Evolutionary conservation across 2,329 filamentous ascomycete genomes (phyloP).

Genomic region (Diaporthe sp.): DNA sequence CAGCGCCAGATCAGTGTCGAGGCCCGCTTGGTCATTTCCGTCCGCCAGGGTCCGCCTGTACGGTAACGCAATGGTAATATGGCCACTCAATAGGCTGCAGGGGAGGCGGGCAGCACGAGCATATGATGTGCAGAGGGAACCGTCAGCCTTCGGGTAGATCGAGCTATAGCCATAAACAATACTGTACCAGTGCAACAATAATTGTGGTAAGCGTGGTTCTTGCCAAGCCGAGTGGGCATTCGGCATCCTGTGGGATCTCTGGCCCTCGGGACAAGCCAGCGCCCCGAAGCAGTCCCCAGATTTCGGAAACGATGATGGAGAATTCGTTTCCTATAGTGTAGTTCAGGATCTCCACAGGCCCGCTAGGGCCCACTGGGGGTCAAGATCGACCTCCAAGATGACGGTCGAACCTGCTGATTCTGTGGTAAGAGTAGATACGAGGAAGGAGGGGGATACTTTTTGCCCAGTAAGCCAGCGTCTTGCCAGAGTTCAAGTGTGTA

Average conservation of each 20-base stretch:
- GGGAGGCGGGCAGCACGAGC: background rate
- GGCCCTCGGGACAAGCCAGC: slow-evolving; percentile 2
- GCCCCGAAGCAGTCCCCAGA: slow-evolving; percentile 22
- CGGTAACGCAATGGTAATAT: background rate
- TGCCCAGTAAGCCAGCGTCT: background rate
- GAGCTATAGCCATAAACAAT: background rate
- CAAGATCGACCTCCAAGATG: slow-evolving; percentile 1
- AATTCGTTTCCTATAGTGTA: background rate
- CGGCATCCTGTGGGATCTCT: background rate
- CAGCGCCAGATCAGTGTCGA: background rate
- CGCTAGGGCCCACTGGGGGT: background rate
- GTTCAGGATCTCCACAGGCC: background rate
- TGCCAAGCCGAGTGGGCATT: slow-evolving; percentile 15
- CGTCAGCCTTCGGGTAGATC: slow-evolving; percentile 9
- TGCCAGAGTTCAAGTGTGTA: slow-evolving; percentile 4
- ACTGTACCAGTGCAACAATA: background rate
- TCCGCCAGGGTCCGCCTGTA: slow-evolving; percentile 13
- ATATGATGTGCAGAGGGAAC: slow-evolving; percentile 22
- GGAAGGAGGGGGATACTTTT: slow-evolving; percentile 9
- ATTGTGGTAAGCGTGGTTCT: background rate
- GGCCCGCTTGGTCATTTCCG: slow-evolving; percentile 14
- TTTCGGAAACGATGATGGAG: slow-evolving; percentile 26
- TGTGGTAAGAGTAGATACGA: background rate
- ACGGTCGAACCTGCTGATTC: slow-evolving; percentile 15
- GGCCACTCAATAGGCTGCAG: background rate